Base-by-base conservation (phyloP, 352 stramenopile species). In the Phytophthora syringae region DNA sequence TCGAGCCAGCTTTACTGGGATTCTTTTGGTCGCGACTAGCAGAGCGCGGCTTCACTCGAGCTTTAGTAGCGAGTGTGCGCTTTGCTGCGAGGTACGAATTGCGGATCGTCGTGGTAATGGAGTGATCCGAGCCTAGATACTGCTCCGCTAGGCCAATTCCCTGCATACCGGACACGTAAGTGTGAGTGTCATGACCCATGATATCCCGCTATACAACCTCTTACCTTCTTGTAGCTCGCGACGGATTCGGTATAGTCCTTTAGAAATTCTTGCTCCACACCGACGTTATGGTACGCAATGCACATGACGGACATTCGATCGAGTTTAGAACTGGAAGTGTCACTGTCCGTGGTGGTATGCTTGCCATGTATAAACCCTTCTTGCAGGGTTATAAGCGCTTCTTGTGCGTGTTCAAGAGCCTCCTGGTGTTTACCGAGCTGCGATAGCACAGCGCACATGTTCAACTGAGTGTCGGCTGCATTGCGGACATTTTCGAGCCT, bases 251-350 rank as follows among this genome's bases (percentile, higher is more conserved):
- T 77, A 52, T 88, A 97, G 50, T 95, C 84, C 45, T 97, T 96
- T 2, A 98, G 69, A 56, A 97, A 98, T 61, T 98, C 94, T 53
- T 97, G 88, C 77, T 98, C 94, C 10, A 98, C 94, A 25, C 92
- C 94, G 52, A 98, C 90, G 63, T 98, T 98, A 70, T 98, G 94
- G 67, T 98, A 98, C 12, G 93, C 92, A 52, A 98, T 98, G 48
- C 88, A 95, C 66, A 98, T 86, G 45, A 98, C 93, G 0, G 93
- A 96, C 16, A 97, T 88, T 30, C 91, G 78, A 57, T 98, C 93
- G 2, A 89, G 56, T 44, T 40, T 63, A 5, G 61, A 28, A 20
- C 34, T 63, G 39, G 54, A 48, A 11, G 43, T 53, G 13, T 58
- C 56, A 2, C 11, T 53, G 20, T 45, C 52, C n/a, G n/a, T n/a